Base-by-base conservation (phyloP, 2,329 filamentous ascomycete species). In the Penicillium sp. region DNA sequence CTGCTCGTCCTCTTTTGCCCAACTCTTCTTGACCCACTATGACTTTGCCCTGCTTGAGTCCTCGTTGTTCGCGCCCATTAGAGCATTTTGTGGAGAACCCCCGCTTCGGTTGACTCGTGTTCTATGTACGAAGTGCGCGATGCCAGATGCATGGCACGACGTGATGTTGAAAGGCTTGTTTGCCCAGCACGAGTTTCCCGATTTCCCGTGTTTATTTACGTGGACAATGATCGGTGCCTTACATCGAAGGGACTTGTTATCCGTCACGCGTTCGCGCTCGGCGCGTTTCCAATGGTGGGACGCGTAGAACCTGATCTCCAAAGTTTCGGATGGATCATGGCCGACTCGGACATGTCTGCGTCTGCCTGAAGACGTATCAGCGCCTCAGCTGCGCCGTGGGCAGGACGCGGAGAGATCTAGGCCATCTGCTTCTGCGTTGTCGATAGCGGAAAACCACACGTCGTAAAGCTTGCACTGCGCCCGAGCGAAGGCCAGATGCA, bases 401-500 rank as follows among this genome's bases (percentile, higher is more conserved):
- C 13, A 50, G 58, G 25, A 31, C 57, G 27, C 60, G 53, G 6
- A n/a, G n/a, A 2, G 16, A 35, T 35, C 31, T 16, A 2, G 14
- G n/a, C 31, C 5, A 16, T 35, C n/a, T 35, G 25, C 54, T 63
- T 53, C 54, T 54, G n/a, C 60, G 57, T 13, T 59, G 57, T 46
- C 60, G 46, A 38, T 11, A 42, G n/a, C 47, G 7, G 46, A 39
- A 36, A 55, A 51, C 51, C n/a, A 55, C 47, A 18, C 54, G 60
- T 22, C 56, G 52, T 30, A 60, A 55, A 45, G 54, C 58, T 9
- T 63, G 57, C 47, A 52, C 22, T 62, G 60, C 41, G 54, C 62
- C 31, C 54, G 54, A 38, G 50, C 57, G n/a, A 60, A 57, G 46
- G 47, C 60, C 35, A 62, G 52, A 51, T 61, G 60, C 55, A 51